Base-by-base conservation (phyloP, 345 rosid genomes). In the Populus simonii region DNA sequence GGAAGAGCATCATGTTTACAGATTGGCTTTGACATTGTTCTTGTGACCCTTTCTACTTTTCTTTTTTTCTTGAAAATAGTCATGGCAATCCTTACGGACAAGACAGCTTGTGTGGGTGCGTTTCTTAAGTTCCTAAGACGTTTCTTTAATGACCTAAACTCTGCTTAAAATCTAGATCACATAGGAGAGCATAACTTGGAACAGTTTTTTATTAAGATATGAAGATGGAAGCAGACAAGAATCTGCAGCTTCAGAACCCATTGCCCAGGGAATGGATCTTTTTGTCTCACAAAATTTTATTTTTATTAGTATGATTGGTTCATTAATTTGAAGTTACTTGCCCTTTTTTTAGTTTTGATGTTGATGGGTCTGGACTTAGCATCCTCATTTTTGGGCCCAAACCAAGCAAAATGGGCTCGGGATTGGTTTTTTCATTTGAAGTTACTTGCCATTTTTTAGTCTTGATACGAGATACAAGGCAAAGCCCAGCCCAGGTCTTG, bases 151-250 rank as follows among this genome's bases (percentile, higher is more conserved):
- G 9, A 23, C 43, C 16, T 0, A 7, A 17, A 55, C 25, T 41
- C 73, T 4, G 76, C 31, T 29, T 47, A 1, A 61, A 73, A 57
- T 66, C 6, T 45, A 11, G 18, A 51, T 76, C 86, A 76, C 88
- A 83, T 83, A 83, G 76, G 76, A 73, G 76, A 33, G 74, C 23
- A 55, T 22, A 43, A 45, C 36, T 57, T 76, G 63, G 74, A 10
- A 38, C 61, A 39, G 35, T 13, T 72, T 36, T 9, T 72, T 18
- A 35, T 67, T 74, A 70, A 77, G 73, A 68, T 68, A 35, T 68
- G 6, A 35, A 47, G 13, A 65, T 66, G 57, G 39, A 72, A 76
- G 53, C 45, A 70, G 85, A 73, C 88, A 80, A 76, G 79, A 85
- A 80, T 80, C 83, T 73, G 80, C 71, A 65, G 41, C 41, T 27